A percentile compares a stretch with the other conserved stretches of the same genome.
These are phyloP conservation scores for Eucalyptus fibrosa DNA, from an alignment of 345 rosid genomes.

Conservation along the genomic window DNA sequence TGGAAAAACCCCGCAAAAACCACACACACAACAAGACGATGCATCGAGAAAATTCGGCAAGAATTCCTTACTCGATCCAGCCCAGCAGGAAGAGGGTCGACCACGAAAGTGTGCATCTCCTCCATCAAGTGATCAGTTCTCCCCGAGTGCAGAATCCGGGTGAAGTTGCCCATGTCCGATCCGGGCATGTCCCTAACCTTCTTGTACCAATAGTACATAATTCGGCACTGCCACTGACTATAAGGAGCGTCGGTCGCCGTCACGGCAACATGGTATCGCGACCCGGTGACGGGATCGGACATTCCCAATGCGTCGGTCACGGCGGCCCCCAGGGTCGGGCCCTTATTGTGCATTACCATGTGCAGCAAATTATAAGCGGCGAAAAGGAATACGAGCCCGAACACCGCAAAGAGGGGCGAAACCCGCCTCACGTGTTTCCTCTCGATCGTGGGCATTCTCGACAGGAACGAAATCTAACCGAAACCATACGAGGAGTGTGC, in stretches of 20 bases:
- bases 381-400: constrained; percentile 37
- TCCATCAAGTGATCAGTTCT: constrained; percentile 56
- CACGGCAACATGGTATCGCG: constrained; percentile 51
- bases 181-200: constrained; percentile 49
- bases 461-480: neutral
- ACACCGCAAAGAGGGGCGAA: constrained; percentile 35
- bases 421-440: constrained; percentile 30
- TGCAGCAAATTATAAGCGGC: constrained; percentile 46
- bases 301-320: neutral
- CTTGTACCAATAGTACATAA: constrained; percentile 75
- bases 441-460: constrained; percentile 10
- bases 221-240: constrained; percentile 78
- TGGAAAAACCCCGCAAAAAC: neutral
- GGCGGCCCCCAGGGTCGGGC: neutral
- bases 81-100: constrained; percentile 73
- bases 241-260: constrained; percentile 60
- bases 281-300: neutral
- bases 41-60: neutral
- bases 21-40: neutral
- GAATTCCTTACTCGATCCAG: constrained; percentile 49
- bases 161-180: constrained; percentile 74
- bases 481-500: neutral
- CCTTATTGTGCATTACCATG: constrained; percentile 14
- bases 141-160: constrained; percentile 70
- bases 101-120: constrained; percentile 63